phyloP scores from a whole-genome alignment of 768 basidiomycete species.

The Heimioporus sp. region DNA sequence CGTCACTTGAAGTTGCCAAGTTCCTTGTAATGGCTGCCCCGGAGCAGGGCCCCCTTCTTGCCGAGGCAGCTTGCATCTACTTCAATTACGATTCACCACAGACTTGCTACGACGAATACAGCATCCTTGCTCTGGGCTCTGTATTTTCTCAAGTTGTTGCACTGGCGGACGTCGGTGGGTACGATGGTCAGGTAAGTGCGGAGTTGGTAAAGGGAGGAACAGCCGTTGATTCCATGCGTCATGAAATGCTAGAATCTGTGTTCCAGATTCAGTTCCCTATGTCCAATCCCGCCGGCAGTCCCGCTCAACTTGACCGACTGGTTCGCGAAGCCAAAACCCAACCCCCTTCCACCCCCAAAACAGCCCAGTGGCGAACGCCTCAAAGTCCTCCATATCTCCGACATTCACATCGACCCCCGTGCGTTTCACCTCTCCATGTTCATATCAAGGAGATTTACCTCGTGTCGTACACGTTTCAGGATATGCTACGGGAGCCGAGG shows the following conservation, averaged over 20 bases:
- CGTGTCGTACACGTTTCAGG: conserved; percentile 33
- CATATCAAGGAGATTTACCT: background rate
- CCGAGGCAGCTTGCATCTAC: conserved; percentile 39
- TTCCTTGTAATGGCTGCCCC: conserved; percentile 42
- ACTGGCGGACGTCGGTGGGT: conserved; percentile 42
- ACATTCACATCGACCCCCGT: conserved; percentile 49
- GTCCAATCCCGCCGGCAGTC: conserved; percentile 37
- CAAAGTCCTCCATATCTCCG: conserved; percentile 48
- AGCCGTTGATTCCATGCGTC: background rate
- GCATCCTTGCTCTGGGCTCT: conserved; percentile 35
- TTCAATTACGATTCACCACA: conserved; percentile 33
- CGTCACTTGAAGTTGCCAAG: conserved; percentile 39
- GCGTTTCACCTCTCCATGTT: conserved; percentile 9
- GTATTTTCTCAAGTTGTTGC: conserved; percentile 45
- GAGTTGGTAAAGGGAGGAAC: background rate
- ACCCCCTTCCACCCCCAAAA: conserved; percentile 38
- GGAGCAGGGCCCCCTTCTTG: conserved; percentile 39
- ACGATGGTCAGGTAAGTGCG: conserved; percentile 43
- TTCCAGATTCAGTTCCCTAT: conserved; percentile 33
- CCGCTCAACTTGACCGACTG: conserved; percentile 43
- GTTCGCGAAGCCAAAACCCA: conserved; percentile 50
- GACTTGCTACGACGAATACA: conserved; percentile 35
- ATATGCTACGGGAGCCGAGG: conserved; percentile 64
- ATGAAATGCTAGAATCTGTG: conserved; percentile 26
- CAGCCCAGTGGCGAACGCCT: conserved; percentile 42